Base-by-base conservation (phyloP, 371 early-diverging fungal genomes). In the Haplosporangium sp. region DNA sequence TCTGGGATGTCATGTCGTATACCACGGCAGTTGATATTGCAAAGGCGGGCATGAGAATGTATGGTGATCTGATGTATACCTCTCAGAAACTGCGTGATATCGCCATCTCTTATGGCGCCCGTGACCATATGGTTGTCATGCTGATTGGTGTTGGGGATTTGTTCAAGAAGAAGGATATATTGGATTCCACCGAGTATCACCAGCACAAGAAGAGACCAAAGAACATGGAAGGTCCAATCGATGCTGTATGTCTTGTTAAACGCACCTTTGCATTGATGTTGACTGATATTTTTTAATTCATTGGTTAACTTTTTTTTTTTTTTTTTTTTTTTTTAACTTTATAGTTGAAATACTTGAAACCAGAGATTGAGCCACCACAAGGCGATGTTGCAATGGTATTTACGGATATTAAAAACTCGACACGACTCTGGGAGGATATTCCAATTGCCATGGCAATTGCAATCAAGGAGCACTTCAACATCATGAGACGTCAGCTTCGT, bases 361-460 rank as follows among this genome's bases (percentile, higher is more conserved):
- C 89, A 34, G 95, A 96, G 76, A 92, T 96, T 17, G 90, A 92
- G 34, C 95, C 97, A 10, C 98, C 98, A 0, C 87, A 89, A 0
- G 96, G 96, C 45, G 90, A 92, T 66, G 89, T 97, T 6, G 95
- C 95, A 0, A 85, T 98, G 63, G 97, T 97, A 7, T 98, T 98
- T 83, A 98, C 98, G 0, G 97, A 97, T 81, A 96, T 97, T 77
- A 96, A 96, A 72, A 94, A 94, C 84, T 97, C 98, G 5, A 97
- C 98, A 0, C 84, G 89, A 11, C 87, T 96, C n/a, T 98, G 98
- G 98, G 96, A 97, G 73, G 94, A 88, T 13, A 89, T 93, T 61
- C 92, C 93, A 1, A 89, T 89, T 44, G 94, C 95, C 3, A 98
- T 98, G 98, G 90, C 93, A 48, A 86, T 91, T 19, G 95, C 97